Conservation (phyloP, 2,329 filamentous ascomycete genomes). For the Drechslera avenae region DNA sequence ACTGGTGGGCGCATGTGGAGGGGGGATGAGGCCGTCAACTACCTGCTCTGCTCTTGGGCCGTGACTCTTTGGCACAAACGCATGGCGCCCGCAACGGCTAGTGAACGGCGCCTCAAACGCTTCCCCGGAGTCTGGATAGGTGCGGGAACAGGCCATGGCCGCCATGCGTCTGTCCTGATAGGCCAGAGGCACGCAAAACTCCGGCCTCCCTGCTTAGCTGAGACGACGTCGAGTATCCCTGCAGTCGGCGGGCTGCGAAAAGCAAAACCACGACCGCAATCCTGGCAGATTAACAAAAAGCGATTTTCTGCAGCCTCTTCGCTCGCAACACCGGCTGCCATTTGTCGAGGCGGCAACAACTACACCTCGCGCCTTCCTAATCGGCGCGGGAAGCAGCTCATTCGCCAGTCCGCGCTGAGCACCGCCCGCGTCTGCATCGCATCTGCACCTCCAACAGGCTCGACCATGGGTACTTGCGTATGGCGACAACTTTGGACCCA, state of each 20-base stretch:
- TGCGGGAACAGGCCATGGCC: slow-evolving; percentile 14
- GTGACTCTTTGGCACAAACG: slow-evolving; percentile 37
- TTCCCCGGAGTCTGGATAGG: slow-evolving; percentile 29
- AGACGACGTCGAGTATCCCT: slow-evolving; percentile 9
- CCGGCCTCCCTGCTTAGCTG: slow-evolving; percentile 11
- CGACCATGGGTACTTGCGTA: slow-evolving; percentile 17
- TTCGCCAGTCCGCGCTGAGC: slow-evolving; percentile 22
- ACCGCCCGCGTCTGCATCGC: slow-evolving; percentile 19
- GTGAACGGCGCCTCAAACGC: slow-evolving; percentile 20
- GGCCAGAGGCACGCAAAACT: slow-evolving; percentile 18
- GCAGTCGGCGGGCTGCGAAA: slow-evolving; percentile 11
- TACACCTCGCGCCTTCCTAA: slow-evolving; percentile 21
- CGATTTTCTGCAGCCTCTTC: background rate
- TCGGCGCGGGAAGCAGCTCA: slow-evolving; percentile 15
- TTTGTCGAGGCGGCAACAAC: slow-evolving; percentile 19
- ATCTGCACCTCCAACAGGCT: slow-evolving; percentile 21
- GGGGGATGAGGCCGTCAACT: slow-evolving; percentile 33
- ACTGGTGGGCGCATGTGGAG: slow-evolving; percentile 23
- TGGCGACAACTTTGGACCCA: slow-evolving; percentile 17
- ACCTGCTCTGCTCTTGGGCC: slow-evolving; percentile 16
- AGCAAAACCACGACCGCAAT: slow-evolving; percentile 8
- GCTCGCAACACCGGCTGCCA: background rate
- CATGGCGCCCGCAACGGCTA: slow-evolving; percentile 20
- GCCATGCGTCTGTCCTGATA: slow-evolving; percentile 15
- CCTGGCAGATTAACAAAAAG: slow-evolving; percentile 5